Evolutionary conservation across 1,284 basidiomycete species (phyloP).

Genomic region (Inonotus hispidus): DNA sequence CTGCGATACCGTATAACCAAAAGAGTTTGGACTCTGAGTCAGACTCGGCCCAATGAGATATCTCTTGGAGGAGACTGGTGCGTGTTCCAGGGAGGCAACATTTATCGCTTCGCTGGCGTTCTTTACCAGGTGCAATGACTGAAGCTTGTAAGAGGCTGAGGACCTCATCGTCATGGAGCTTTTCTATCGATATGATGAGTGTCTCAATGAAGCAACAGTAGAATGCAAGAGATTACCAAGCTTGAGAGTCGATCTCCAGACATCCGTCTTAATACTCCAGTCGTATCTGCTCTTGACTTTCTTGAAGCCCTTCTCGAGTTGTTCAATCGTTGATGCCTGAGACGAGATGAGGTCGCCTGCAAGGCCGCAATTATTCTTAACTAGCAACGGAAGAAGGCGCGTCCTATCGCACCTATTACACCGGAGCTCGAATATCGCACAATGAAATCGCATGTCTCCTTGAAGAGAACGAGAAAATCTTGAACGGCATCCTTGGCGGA

Average conservation of each 20-base stretch:
- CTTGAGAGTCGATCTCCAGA: not conserved
- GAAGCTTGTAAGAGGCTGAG: not conserved
- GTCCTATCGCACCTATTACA: not conserved
- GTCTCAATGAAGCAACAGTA: not conserved
- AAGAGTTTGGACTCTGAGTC: not conserved
- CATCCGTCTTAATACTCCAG: not conserved
- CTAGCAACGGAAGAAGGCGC: not conserved
- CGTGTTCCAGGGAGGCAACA: slow-evolving; percentile 2
- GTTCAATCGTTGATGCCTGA: not conserved
- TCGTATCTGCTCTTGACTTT: slow-evolving; percentile 1
- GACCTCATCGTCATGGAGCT: not conserved
- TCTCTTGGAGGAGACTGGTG: not conserved
- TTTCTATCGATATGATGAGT: not conserved
- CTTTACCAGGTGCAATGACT: not conserved
- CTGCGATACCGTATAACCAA: slow-evolving; percentile 8
- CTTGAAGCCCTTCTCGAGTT: not conserved
- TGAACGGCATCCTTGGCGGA: not conserved
- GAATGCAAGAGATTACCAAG: not conserved
- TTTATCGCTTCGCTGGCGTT: not conserved
- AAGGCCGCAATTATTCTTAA: not conserved
- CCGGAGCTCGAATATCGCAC: not conserved
- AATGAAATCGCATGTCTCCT: not conserved
- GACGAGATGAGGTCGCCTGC: not conserved
- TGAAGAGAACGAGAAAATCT: not conserved
- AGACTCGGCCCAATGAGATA: not conserved